These are phyloP conservation scores for Nakazawaea ambrosiae DNA, from an alignment of 805 yeast genomes.

Conservation along the genomic window DNA sequence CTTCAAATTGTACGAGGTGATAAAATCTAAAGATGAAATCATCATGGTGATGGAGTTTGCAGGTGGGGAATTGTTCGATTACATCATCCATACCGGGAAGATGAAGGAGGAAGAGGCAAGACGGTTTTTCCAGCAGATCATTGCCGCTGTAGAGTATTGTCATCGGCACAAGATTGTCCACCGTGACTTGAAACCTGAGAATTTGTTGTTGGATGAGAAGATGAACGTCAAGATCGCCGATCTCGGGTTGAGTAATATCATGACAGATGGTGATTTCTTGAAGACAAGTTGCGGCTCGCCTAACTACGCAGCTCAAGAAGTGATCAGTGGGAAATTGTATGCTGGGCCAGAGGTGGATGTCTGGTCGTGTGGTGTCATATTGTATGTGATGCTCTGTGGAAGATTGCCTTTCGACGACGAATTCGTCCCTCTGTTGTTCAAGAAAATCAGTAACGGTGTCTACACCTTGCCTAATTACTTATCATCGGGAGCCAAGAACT, in stretches of 20 bases:
- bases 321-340: slow-evolving; percentile 85
- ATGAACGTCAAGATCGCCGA: slow-evolving; percentile 93
- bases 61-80: slow-evolving; percentile 89
- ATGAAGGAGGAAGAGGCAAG: slow-evolving; percentile 91
- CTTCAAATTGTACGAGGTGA: slow-evolving; percentile 90
- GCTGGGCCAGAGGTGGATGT: slow-evolving; percentile 99
- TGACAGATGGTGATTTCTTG: slow-evolving; percentile 95
- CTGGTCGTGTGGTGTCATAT: slow-evolving; percentile 94
- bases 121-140: slow-evolving; percentile 90
- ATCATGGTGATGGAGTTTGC: slow-evolving; percentile 97
- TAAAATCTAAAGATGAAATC: slow-evolving; percentile 89
- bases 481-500: slow-evolving; percentile 76
- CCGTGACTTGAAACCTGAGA: slow-evolving; percentile 94
- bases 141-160: slow-evolving; percentile 94
- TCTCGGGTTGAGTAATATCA: slow-evolving; percentile 88
- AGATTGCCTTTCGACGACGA: slow-evolving; percentile 95
- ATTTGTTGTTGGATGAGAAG: slow-evolving; percentile 80
- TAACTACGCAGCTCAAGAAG: slow-evolving; percentile 97
- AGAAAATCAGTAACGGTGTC: slow-evolving; percentile 88
- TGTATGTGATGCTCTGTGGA: slow-evolving; percentile 94
- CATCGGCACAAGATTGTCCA: slow-evolving; percentile 96
- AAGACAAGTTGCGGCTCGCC: slow-evolving; percentile 96
- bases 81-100: slow-evolving; percentile 88
- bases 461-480: slow-evolving; percentile 84
- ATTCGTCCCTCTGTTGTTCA: slow-evolving; percentile 88